Base-by-base conservation (phyloP, 768 basidiomycete genomes). In the Naganishia kalamii region DNA sequence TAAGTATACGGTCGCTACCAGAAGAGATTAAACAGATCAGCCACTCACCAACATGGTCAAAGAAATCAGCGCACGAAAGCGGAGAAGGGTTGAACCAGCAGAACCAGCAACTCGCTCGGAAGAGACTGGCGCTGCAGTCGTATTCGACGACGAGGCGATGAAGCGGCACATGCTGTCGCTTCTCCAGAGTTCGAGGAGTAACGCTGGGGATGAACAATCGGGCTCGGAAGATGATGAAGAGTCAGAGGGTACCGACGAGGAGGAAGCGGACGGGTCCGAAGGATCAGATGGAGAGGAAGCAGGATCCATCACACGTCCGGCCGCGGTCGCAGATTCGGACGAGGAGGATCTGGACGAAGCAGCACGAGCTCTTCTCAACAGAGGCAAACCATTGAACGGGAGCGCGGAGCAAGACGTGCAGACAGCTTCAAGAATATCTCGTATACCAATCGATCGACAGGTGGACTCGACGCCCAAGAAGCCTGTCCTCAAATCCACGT, bases 401-500 rank as follows among this genome's bases (percentile, higher is more conserved):
- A 44, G 57, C 50, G 32, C 10, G 30, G 43, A 47, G 51, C 23
- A n/a, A 1, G 6, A 35, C 30, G 19, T 4, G 25, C 29, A 17
- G n/a, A 41, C 59, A 6, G 30, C 43, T 32, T 64, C 63, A 5
- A 64, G 46, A 27, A 54, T 52, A 64, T 50, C 51, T 40, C 49
- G 51, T 7, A 27, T 41, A 29, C 41, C 54, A 29, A 30, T 46
- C 21, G 30, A 54, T 11, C 57, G 52, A 10, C 23, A 40, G 19
- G 52, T 33, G n/a, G n/a, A 13, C 32, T 41, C n/a, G 40, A 11
- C 35, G 17, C 44, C 68, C 0, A 72, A 74, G 65, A 37, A 35
- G 35, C 70, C 74, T 3, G 57, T 71, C 2, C 37, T 66, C 3
- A 61, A 62, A 13, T 70, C 73, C 0, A 72, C 77, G 4, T 82